Percentiles rank a stretch among this genome's conserved stretches.
Conservation (phyloP, 441 rosid species). For the Monsonia emarginata region DNA sequence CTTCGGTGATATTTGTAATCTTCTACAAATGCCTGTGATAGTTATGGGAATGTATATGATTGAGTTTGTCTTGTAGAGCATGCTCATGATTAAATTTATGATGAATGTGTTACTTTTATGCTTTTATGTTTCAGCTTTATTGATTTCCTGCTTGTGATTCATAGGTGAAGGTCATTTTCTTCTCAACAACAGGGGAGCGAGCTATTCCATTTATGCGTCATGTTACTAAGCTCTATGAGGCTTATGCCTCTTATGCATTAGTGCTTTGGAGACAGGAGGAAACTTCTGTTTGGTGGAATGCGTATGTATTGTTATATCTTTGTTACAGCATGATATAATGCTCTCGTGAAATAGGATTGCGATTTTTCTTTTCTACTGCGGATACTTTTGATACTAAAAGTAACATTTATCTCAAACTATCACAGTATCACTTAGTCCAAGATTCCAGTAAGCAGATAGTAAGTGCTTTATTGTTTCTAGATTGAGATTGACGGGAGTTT, state of each 20-base stretch:
- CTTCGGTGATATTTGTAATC: neutral
- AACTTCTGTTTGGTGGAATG: conserved; percentile 88
- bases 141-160: conserved; percentile 14
- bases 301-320: conserved; percentile 39
- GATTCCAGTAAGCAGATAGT: neutral
- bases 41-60: neutral
- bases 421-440: neutral
- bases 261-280: conserved; percentile 91
- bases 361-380: neutral
- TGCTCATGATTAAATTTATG: neutral
- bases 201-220: conserved; percentile 79
- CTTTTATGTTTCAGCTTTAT: neutral
- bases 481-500: neutral
- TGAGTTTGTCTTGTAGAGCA: neutral
- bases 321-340: conserved; percentile 8
- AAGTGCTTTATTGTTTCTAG: conserved; percentile 2
- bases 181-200: conserved; percentile 96
- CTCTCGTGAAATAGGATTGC: neutral
- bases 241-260: conserved; percentile 66
- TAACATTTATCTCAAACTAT: neutral
- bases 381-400: no score
- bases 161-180: conserved; percentile 82
- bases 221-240: conserved; percentile 67
- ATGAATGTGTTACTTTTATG: neutral
- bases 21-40: neutral